phyloP scores from a whole-genome alignment of 106 monocot species.

The Cymbidium sinense region DNA sequence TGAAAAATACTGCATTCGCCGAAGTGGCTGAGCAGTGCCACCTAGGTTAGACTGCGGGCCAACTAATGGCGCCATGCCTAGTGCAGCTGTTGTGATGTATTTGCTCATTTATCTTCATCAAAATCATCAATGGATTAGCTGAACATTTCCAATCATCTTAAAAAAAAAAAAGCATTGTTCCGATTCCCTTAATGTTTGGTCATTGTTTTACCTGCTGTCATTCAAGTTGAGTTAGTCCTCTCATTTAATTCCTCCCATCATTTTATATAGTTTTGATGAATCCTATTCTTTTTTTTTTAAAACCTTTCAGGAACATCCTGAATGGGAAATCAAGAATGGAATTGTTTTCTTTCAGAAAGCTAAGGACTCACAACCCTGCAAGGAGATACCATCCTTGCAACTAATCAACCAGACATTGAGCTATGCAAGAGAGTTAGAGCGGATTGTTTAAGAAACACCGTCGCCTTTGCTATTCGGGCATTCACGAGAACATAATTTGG shows the following conservation, averaged over 20 bases:
- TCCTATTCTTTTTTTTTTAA: background rate
- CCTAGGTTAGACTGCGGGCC: too few species aligned
- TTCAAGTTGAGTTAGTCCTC: background rate
- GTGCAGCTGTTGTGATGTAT: too few species aligned
- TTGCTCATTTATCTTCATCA: too few species aligned
- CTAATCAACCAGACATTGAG: conserved; percentile 92
- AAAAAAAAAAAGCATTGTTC: too few species aligned
- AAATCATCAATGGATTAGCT: too few species aligned
- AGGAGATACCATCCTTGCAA: conserved; percentile 86
- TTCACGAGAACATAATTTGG: background rate
- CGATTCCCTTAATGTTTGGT: too few species aligned
- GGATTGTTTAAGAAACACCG: conserved; percentile 42
- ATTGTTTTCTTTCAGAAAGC: conserved; percentile 78
- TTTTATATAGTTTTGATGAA: too few species aligned
- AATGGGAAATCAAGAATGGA: conserved; percentile 30
- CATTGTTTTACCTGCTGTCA: background rate
- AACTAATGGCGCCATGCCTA: too few species aligned
- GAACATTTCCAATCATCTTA: too few species aligned
- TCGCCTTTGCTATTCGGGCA: background rate
- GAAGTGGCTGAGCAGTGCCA: too few species aligned
- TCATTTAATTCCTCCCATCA: too few species aligned
- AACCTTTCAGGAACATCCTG: conserved; percentile 45
- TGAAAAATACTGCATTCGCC: too few species aligned
- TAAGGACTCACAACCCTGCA: conserved; percentile 81
- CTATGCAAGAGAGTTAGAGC: conserved; percentile 89